Evolutionary conservation across 2,329 filamentous ascomycete genomes (phyloP).

Genomic region (Claviceps monticola): DNA sequence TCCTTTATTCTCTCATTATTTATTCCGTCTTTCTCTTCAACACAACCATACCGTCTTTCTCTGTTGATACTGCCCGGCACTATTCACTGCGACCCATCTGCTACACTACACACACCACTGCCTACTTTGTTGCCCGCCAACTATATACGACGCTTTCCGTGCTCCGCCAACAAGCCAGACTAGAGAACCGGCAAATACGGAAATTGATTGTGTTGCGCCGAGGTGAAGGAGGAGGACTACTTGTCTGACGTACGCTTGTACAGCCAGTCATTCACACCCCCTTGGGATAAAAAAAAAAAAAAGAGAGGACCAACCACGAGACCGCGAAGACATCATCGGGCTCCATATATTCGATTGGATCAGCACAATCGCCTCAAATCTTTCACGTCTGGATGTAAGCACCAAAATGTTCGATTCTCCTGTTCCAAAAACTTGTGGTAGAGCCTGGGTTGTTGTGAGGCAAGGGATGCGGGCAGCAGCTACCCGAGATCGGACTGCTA

Average conservation of each 20-base stretch:
- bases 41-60: constrained; percentile 1
- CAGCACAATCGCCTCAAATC: background rate
- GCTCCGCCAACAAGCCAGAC: background rate
- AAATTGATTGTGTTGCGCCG: background rate
- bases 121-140: background rate
- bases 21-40: background rate
- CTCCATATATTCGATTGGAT: background rate
- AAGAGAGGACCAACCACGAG: background rate
- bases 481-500: background rate
- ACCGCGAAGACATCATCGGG: background rate
- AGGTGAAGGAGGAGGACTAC: background rate
- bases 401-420: background rate
- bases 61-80: background rate
- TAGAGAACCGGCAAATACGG: background rate
- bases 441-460: background rate
- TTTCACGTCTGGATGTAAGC: constrained; percentile 1
- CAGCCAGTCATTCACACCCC: background rate
- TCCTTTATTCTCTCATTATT: background rate
- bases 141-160: background rate
- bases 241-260: background rate
- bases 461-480: background rate
- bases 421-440: background rate
- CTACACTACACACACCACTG: background rate
- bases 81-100: background rate
- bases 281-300: background rate